Base-by-base conservation (phyloP, 192 early-diverging fungal genomes). In the Phycomyces blakesleeanus region DNA sequence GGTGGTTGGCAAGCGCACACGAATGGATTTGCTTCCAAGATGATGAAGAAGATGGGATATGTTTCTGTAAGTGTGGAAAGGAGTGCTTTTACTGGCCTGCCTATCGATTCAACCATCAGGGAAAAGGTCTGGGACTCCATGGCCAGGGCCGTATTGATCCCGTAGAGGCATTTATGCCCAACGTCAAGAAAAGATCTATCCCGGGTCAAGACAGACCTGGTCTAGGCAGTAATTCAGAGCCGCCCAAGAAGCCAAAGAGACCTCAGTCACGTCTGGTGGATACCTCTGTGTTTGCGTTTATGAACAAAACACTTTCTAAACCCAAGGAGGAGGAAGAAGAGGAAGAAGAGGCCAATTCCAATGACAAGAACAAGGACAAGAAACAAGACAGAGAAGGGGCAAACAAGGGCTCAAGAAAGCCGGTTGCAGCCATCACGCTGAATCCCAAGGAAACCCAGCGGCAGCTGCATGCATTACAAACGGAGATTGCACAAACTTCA, bases 1-100 rank as follows among this genome's bases (percentile, higher is more conserved):
- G 61, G 61, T 14, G 7, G 38, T 2, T 63, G 61, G 88, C 74
- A 63, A 93, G 85, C 92, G 89, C 93, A 29, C 89, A 88, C 25
- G 85, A 57, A 84, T 59, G 10, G 74, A 55, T 9, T 59, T 81
- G 92, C 92, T 91, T 1, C 84, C 87, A 25, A 92, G 60, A 27
- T 84, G 81, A 55, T 83, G 82, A 64, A 93, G 69, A 18, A 96
- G 83, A 80, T 22, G 89, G 85, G 40, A 80, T 85, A 61, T 64
- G 74, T 27, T 29, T 12, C 21, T 42, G 59, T 55, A 64, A 64
- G 54, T 42, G 34, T 6, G 18, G 55, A 34, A 57, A 15, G 21
- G 52, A 14, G 26, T 54, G 21, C 26, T 15, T 54, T 25, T 26
- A 29, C 52, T 61, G 27, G 49, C 27, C 9, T 61, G 14, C 27